phyloP scores from a whole-genome alignment of 2,329 filamentous ascomycete species.

The Trichoderma sp. region DNA sequence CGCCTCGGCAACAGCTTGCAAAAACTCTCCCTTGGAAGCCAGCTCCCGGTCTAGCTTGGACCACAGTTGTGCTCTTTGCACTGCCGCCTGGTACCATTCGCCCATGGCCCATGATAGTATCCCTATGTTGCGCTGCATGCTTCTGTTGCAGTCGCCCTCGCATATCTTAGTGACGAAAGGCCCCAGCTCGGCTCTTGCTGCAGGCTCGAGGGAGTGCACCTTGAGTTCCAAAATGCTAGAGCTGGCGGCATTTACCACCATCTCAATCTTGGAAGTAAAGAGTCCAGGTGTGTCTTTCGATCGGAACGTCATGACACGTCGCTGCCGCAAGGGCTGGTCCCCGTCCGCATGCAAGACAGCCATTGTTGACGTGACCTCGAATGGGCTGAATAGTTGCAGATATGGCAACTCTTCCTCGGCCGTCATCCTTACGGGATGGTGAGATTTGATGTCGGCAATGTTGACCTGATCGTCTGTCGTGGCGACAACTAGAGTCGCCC shows the following conservation, averaged over 20 bases:
- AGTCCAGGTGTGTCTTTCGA: slow-evolving; percentile 45
- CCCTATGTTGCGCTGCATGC: slow-evolving; percentile 54
- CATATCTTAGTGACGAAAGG: slow-evolving; percentile 48
- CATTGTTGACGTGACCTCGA: slow-evolving; percentile 58
- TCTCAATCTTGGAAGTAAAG: slow-evolving; percentile 55
- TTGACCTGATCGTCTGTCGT: slow-evolving; percentile 30
- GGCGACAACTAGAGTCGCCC: slow-evolving; percentile 30
- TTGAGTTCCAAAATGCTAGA: slow-evolving; percentile 50
- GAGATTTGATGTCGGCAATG: slow-evolving; percentile 51
- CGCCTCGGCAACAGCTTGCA: slow-evolving; percentile 25
- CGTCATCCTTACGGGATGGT: slow-evolving; percentile 61
- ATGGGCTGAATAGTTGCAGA: slow-evolving; percentile 66
- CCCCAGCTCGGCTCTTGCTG: slow-evolving; percentile 56
- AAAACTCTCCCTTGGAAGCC: slow-evolving; percentile 30
- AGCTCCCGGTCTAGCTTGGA: slow-evolving; percentile 49
- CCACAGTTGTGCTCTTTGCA: slow-evolving; percentile 63
- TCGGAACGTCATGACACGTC: slow-evolving; percentile 53
- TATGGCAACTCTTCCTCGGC: slow-evolving; percentile 65
- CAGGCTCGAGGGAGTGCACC: slow-evolving; percentile 54
- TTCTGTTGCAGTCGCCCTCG: slow-evolving; percentile 39
- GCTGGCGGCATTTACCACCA: slow-evolving; percentile 55
- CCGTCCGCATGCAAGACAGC: slow-evolving; percentile 40
- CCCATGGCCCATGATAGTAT: slow-evolving; percentile 64
- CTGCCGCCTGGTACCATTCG: slow-evolving; percentile 62
- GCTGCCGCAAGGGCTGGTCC: slow-evolving; percentile 44